A percentile compares a stretch with the other conserved stretches of the same genome.
Evolutionary conservation across 1,284 basidiomycete species (phyloP).

Genomic region (Vanrija sp.): DNA sequence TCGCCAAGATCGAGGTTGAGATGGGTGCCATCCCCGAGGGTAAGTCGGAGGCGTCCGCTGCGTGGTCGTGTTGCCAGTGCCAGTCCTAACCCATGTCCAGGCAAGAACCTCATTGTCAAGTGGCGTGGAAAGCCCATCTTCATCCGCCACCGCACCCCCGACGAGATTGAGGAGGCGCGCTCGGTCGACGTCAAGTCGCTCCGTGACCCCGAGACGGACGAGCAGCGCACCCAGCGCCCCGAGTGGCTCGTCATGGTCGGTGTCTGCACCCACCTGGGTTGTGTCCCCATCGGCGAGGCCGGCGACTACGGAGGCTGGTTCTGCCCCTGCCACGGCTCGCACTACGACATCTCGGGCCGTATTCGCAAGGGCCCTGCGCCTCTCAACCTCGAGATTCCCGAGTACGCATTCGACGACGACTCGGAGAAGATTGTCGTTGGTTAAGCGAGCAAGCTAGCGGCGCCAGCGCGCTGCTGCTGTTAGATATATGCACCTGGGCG

Average conservation of each 20-base stretch:
- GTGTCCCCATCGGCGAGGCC: constrained; percentile 96
- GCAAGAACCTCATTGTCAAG: constrained; percentile 76
- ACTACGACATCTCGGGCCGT: constrained; percentile 81
- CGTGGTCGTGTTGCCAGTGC: constrained; percentile 15
- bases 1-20: constrained; percentile 97
- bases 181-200: constrained; percentile 75
- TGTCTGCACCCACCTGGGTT: constrained; percentile 98
- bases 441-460: constrained; percentile 52
- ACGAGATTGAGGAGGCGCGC: constrained; percentile 93
- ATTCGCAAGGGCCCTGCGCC: constrained; percentile 92
- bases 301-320: constrained; percentile 99
- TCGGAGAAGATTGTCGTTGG: constrained; percentile 88
- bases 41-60: constrained; percentile 60
- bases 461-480: not conserved
- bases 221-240: constrained; percentile 83
- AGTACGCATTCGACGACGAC: constrained; percentile 79
- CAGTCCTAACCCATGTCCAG: constrained; percentile 20
- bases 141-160: constrained; percentile 89
- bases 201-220: constrained; percentile 89
- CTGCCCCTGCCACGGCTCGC: constrained; percentile 97
- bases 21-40: constrained; percentile 90
- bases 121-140: constrained; percentile 99
- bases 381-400: constrained; percentile 89
- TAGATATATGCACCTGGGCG: constrained; percentile 3
- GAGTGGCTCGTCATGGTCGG: constrained; percentile 98